These are phyloP conservation scores for Malus hybrid DNA, from an alignment of 331 rosid genomes.

Conservation along the genomic window DNA sequence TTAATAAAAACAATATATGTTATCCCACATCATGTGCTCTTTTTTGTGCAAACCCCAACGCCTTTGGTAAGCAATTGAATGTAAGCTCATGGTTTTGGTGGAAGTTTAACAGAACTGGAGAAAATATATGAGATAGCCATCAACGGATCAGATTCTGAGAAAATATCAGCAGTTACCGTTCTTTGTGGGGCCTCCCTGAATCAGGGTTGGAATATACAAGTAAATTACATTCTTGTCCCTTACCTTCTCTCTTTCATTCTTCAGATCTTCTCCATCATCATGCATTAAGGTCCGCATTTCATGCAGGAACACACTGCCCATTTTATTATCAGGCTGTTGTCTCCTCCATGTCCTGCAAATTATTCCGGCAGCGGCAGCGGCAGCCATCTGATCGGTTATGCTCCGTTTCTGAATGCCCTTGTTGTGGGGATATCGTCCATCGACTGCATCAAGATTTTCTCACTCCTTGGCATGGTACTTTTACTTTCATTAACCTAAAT, in stretches of 20 bases:
- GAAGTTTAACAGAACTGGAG: slow-evolving; percentile 13
- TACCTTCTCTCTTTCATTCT: neutral
- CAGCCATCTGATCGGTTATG: slow-evolving; percentile 11
- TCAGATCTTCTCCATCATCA: neutral
- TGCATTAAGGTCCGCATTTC: neutral
- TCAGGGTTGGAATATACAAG: slow-evolving; percentile 21
- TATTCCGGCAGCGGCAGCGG: slow-evolving; percentile 1
- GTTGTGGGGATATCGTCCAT: neutral
- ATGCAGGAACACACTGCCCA: slow-evolving; percentile 19
- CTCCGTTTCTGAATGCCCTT: slow-evolving; percentile 1
- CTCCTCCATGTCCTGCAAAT: slow-evolving; percentile 12
- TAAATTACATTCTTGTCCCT: neutral
- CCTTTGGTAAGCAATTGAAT: slow-evolving; percentile 2
- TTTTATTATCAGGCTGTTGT: slow-evolving; percentile 8
- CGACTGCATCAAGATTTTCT: slow-evolving; percentile 6
- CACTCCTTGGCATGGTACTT: slow-evolving; percentile 12
- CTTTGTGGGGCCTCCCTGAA: slow-evolving; percentile 18
- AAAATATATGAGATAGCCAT: slow-evolving; percentile 10
- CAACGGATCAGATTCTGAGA: slow-evolving; percentile 16
- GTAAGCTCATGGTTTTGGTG: slow-evolving; percentile 8
- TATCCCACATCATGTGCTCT: too few relatives aligned
- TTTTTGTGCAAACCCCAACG: neutral
- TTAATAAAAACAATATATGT: too few relatives aligned
- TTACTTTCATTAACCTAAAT: neutral
- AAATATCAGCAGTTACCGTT: slow-evolving; percentile 7